Percentiles rank a stretch among this genome's conserved stretches.
phyloP scores from a whole-genome alignment of 2,329 filamentous ascomycete genomes.

The Colletotrichum spaethianum region DNA sequence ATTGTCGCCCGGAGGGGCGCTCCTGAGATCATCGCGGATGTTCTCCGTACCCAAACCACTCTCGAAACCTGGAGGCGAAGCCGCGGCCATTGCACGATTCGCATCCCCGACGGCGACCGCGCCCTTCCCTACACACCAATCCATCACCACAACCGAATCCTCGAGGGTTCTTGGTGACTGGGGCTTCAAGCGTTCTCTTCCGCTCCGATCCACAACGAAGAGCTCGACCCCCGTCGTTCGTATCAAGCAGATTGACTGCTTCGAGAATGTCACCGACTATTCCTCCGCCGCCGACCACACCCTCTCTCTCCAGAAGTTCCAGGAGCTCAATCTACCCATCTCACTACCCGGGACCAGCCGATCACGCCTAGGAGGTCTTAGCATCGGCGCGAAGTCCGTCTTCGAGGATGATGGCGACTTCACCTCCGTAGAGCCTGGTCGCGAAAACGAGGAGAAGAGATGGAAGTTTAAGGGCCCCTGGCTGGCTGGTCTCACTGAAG shows the following conservation, averaged over 20 bases:
- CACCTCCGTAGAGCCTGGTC: conserved; percentile 55
- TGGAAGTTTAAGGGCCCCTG: conserved; percentile 80
- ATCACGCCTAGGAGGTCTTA: conserved; percentile 29
- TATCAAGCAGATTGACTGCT: conserved; percentile 84
- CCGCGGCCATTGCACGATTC: conserved; percentile 61
- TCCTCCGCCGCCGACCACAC: conserved; percentile 86
- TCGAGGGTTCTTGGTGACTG: conserved; percentile 87
- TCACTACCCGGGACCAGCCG: conserved; percentile 61
- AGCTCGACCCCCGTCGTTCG: conserved; percentile 82
- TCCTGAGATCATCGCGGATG: conserved; percentile 89
- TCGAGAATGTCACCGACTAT: conserved; percentile 92
- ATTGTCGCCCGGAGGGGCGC: conserved; percentile 73
- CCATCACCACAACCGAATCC: conserved; percentile 82
- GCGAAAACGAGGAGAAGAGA: conserved; percentile 57
- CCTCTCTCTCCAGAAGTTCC: conserved; percentile 86
- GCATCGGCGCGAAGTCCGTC: conserved; percentile 61
- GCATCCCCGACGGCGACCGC: conserved; percentile 80
- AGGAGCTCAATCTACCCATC: conserved; percentile 83
- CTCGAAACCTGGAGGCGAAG: conserved; percentile 69
- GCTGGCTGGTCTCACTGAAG: conserved; percentile 74
- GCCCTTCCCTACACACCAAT: conserved; percentile 84
- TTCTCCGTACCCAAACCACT: conserved; percentile 89
- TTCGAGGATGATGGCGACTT: conserved; percentile 73
- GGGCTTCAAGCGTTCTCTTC: conserved; percentile 90
- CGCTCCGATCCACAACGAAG: conserved; percentile 79